Evolutionary conservation across 352 stramenopile genomes (phyloP), one percentile per base, ranked within the genome.

Genomic region (Peronospora belbahrii): DNA sequence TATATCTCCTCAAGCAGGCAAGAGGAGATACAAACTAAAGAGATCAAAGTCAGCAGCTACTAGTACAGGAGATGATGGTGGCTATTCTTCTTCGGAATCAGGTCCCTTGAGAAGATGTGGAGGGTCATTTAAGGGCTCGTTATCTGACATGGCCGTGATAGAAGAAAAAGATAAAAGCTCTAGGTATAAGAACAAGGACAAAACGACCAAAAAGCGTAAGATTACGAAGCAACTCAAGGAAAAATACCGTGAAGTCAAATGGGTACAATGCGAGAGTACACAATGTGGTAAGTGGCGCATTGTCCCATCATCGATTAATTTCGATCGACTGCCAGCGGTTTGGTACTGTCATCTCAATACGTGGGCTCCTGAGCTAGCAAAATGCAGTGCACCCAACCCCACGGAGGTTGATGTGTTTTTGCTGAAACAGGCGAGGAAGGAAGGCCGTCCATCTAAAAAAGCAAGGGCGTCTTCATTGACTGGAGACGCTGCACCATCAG

Each of bases 241-340:
- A 28, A 89, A 91, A 42, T 85, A 91, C 27, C 68, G 70, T 19
- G 77, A 94, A 37, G 64, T 89, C 27, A 85, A 87, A 48, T 98
- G 95, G 95, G 95, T 98, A 2, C 92, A 98, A 66, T 98, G 95
- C 54, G 95, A 98, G 38, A 81, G 59, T 34, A 92, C 89, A 47
- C 61, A 84, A 17, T 98, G 95, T 60, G 70, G 74, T 4, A 98
- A 98, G 59, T 98, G 95, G 95, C 88, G 95, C 20, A 81, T 97
- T 23, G 76, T 98, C 27, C 90, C 95, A 7, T 63, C 68, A n/a
- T 78, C 67, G n/a, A 87, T 97, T 41, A 76, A 97, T 40, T 80
- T 89, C 15, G 77, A 88, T 27, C 63, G 70, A 17, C 69, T 98
- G 17, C 94, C 94, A 7, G 77, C 95, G 4, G 70, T 94, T 19